Percentiles rank a stretch among this genome's conserved stretches.
These are phyloP conservation scores for Phylloboletellus chloephorus DNA, from an alignment of 1,284 basidiomycete genomes.

Conservation along the genomic window DNA sequence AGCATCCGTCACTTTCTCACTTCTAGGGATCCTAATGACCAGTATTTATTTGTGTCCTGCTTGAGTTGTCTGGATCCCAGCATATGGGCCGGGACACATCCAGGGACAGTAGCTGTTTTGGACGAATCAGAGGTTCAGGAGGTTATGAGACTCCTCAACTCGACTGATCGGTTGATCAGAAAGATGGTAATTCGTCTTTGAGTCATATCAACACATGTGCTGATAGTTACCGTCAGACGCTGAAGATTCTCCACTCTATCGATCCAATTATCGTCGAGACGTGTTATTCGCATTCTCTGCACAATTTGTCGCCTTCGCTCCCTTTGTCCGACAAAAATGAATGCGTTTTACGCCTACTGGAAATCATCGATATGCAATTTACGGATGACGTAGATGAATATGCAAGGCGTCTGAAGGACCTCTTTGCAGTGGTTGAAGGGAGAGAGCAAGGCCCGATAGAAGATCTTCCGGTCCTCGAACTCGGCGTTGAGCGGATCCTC, in stretches of 20 bases:
- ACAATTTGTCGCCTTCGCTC: conserved; percentile 34
- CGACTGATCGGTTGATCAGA: conserved; percentile 53
- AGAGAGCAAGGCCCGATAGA: conserved; percentile 25
- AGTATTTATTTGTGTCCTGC: conserved; percentile 61
- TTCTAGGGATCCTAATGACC: conserved; percentile 52
- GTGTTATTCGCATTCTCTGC: conserved; percentile 47
- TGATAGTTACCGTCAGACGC: conserved; percentile 42
- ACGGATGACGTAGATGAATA: conserved; percentile 54
- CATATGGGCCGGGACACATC: conserved; percentile 60
- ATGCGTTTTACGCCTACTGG: conserved; percentile 46
- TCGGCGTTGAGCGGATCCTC: conserved; percentile 50
- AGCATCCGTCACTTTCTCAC: conserved; percentile 52
- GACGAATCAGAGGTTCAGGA: conserved; percentile 65
- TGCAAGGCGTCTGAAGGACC: conserved; percentile 44
- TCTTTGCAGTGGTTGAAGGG: conserved; percentile 43
- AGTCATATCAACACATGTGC: not conserved
- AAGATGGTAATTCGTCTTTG: conserved; percentile 41
- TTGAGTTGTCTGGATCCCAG: conserved; percentile 50
- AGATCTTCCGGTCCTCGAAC: conserved; percentile 45
- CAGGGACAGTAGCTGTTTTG: conserved; percentile 45
- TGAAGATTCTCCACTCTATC: conserved; percentile 49
- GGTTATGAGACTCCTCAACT: conserved; percentile 60
- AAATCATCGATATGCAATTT: conserved; percentile 48
- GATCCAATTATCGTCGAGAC: conserved; percentile 52
- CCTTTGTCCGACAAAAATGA: conserved; percentile 35